Percentiles rank a stretch among this genome's conserved stretches.
Conservation (phyloP, 2,329 filamentous ascomycete genomes). For the Pestalotiopsis sp. region DNA sequence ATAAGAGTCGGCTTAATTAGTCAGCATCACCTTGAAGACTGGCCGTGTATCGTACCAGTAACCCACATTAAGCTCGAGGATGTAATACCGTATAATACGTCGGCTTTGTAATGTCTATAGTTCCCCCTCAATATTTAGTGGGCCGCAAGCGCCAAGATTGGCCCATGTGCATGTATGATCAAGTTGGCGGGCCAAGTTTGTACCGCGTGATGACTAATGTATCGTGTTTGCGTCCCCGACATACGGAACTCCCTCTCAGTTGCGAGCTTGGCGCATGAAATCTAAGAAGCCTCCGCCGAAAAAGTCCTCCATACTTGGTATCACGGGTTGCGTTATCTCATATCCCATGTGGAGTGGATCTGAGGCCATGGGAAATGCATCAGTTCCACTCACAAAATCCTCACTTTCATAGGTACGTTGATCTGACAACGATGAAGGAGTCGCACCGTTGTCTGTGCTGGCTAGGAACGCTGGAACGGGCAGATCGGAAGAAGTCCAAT, state of each 20-base stretch:
- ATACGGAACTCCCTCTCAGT: not conserved
- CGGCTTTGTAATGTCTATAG: not conserved
- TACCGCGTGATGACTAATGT: slow-evolving; percentile 1
- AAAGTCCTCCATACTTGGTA: slow-evolving; percentile 36
- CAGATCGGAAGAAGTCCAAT: slow-evolving; percentile 9
- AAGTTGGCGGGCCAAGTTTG: not conserved
- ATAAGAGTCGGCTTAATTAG: not conserved
- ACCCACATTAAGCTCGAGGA: not conserved
- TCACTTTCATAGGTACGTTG: slow-evolving; percentile 11
- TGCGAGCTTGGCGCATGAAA: slow-evolving; percentile 25
- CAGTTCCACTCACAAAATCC: slow-evolving; percentile 12
- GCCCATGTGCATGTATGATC: not conserved
- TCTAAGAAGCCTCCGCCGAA: slow-evolving; percentile 35
- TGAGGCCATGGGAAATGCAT: slow-evolving; percentile 12
- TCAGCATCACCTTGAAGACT: not conserved
- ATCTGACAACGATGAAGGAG: slow-evolving; percentile 12
- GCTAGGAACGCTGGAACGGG: slow-evolving; percentile 8
- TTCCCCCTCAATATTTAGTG: not conserved
- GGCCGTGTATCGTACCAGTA: not conserved
- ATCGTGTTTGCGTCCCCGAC: not conserved
- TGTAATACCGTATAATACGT: not conserved
- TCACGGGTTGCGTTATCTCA: slow-evolving; percentile 26
- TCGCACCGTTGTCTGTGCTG: slow-evolving; percentile 6
- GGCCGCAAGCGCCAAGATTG: not conserved
- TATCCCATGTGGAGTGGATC: slow-evolving; percentile 11